Conservation (phyloP, 2,329 filamentous ascomycete species). For the Coleophoma cylindrospora region DNA sequence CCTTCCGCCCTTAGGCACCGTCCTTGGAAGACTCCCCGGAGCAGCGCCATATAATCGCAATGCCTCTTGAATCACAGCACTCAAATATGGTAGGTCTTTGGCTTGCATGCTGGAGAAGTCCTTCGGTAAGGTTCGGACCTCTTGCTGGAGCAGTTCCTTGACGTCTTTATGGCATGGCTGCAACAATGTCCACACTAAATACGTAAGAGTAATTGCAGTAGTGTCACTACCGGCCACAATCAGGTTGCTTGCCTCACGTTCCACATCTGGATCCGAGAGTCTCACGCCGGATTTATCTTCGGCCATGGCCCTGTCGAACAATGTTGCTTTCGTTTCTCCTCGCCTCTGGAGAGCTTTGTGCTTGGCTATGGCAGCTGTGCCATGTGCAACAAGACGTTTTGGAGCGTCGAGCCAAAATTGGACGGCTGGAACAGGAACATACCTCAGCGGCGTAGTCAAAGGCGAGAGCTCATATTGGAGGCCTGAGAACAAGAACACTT, state of each 20-base stretch:
- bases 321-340: not conserved
- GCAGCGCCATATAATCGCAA: slow-evolving; percentile 29
- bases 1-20: slow-evolving; percentile 21
- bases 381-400: not conserved
- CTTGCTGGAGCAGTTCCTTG: slow-evolving; percentile 12
- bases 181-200: slow-evolving; percentile 7
- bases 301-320: slow-evolving; percentile 4
- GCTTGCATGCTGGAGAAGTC: slow-evolving; percentile 20
- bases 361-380: slow-evolving; percentile 1
- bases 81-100: slow-evolving; percentile 24
- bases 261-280: slow-evolving; percentile 5
- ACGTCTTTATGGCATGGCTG: slow-evolving; percentile 2
- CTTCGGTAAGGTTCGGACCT: slow-evolving; percentile 12
- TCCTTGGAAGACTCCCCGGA: slow-evolving; percentile 24
- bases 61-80: slow-evolving; percentile 29
- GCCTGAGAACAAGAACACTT: slow-evolving; percentile 14
- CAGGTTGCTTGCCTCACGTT: slow-evolving; percentile 11
- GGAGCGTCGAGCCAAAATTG: not conserved
- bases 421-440: slow-evolving; percentile 18
- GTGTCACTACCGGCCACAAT: slow-evolving; percentile 35
- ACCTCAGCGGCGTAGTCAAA: slow-evolving; percentile 12
- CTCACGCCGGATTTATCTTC: not conserved
- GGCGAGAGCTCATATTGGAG: slow-evolving; percentile 24
- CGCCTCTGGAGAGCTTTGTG: not conserved
- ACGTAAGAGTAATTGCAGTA: slow-evolving; percentile 30